Conservation (phyloP, 2,329 filamentous ascomycete species). For the Xenoacremonium recifei region DNA sequence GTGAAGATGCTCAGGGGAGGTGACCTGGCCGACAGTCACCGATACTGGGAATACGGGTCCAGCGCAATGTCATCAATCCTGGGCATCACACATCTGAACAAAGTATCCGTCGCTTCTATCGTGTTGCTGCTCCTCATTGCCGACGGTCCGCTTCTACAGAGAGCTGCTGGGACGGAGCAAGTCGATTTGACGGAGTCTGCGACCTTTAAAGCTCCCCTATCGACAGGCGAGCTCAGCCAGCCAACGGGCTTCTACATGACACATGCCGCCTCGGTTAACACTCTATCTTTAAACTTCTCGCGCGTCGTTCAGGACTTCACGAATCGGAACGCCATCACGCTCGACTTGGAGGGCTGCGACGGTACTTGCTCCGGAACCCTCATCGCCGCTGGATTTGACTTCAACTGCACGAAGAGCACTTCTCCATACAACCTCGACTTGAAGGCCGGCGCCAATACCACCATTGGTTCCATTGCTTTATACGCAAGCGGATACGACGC, state of each 20-base stretch:
- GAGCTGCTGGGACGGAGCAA: conserved; percentile 1
- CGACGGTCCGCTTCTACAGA: conserved; percentile 3
- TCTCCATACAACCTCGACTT: neutral
- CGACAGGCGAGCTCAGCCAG: conserved; percentile 1
- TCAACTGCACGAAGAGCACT: conserved; percentile 1
- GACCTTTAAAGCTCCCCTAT: neutral
- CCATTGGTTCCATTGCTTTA: conserved; percentile 1
- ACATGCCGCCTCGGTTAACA: neutral
- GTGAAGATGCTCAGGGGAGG: conserved; percentile 8
- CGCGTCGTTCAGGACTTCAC: conserved; percentile 4
- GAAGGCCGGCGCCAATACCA: neutral
- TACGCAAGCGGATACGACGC: neutral
- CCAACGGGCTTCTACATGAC: conserved; percentile 8
- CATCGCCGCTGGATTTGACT: conserved; percentile 6
- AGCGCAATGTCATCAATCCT: conserved; percentile 3
- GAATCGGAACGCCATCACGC: neutral
- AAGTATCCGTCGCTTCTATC: conserved; percentile 4
- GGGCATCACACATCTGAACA: conserved; percentile 2
- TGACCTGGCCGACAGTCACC: conserved; percentile 6
- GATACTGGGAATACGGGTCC: conserved; percentile 6
- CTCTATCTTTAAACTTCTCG: conserved; percentile 6
- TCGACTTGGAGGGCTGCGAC: conserved; percentile 1
- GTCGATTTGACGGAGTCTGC: neutral
- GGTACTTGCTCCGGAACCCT: conserved; percentile 4
- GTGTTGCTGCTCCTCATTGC: conserved; percentile 1